Evolutionary conservation across 23 red algal genomes (phyloP).

Genomic region (Agarophyton chilense): DNA sequence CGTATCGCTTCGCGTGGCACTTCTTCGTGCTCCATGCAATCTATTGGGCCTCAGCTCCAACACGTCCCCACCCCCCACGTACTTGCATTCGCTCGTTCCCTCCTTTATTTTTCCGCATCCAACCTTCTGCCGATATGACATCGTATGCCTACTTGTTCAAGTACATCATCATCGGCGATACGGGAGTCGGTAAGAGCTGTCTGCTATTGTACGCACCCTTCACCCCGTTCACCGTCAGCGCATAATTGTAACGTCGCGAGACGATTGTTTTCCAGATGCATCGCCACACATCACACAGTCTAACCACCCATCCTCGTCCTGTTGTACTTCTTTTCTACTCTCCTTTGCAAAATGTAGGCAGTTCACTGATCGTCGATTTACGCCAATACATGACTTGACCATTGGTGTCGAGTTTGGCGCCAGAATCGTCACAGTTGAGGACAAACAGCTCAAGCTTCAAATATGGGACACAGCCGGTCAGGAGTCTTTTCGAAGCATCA

Average conservation of each 20-base stretch:
- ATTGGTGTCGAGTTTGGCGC: slow-evolving; percentile 99
- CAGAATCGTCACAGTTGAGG: slow-evolving; percentile 88
- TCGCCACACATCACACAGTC: background rate
- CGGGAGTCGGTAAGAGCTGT: slow-evolving; percentile 88
- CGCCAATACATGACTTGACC: slow-evolving; percentile 94
- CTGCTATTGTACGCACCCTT: slow-evolving; percentile 54
- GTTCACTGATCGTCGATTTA: slow-evolving; percentile 95
- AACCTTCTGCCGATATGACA: slow-evolving; percentile 19
- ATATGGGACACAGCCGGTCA: slow-evolving; percentile 99
- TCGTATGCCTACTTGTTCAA: slow-evolving; percentile 99
- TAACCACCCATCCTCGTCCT: background rate
- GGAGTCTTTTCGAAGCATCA: slow-evolving; percentile 97
- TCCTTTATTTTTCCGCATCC: background rate
- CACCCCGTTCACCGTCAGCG: slow-evolving; percentile 17
- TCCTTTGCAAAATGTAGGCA: slow-evolving; percentile 16
- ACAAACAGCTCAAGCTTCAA: slow-evolving; percentile 89
- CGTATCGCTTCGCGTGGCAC: background rate
- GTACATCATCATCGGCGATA: slow-evolving; percentile 99
- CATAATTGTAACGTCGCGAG: background rate
- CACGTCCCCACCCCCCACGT: background rate
- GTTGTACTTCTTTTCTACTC: background rate
- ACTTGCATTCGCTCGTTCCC: background rate
- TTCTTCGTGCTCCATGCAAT: background rate
- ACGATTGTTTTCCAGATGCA: background rate
- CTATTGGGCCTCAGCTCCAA: background rate